These are phyloP conservation scores for Austroboletus novae-zelandiae DNA, from an alignment of 1,284 basidiomycete genomes.

Conservation along the genomic window DNA sequence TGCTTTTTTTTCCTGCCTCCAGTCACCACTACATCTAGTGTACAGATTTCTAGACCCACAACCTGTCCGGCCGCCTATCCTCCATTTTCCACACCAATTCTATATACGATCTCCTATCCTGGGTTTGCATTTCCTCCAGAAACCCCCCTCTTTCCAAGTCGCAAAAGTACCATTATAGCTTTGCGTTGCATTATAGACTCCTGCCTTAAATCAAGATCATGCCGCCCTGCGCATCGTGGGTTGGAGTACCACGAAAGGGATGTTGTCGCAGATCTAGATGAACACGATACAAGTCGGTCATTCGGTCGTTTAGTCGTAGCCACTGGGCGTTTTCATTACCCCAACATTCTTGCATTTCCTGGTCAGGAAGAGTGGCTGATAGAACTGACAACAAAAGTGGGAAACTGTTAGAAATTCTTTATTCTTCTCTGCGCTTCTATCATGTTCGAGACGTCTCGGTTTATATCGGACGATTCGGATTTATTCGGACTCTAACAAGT, in stretches of 20 bases:
- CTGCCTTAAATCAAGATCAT: constrained; percentile 40
- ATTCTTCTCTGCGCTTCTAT: no score
- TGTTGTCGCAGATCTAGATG: constrained; percentile 24
- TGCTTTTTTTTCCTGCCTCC: not conserved
- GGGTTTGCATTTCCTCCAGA: constrained; percentile 49
- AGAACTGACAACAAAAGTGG: no score
- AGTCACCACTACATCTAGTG: not conserved
- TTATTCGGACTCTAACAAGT: no score
- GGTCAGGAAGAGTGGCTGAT: constrained; percentile 49
- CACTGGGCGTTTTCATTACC: constrained; percentile 50
- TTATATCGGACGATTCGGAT: no score
- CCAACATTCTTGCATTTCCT: constrained; percentile 42
- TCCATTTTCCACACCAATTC: constrained; percentile 54
- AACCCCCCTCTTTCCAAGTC: constrained; percentile 49
- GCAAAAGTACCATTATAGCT: constrained; percentile 47
- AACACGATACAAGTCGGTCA: constrained; percentile 12
- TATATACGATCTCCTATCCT: constrained; percentile 54
- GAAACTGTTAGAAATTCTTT: no score
- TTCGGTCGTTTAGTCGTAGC: constrained; percentile 57
- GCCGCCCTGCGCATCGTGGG: constrained; percentile 45
- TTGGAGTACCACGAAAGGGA: constrained; percentile 44
- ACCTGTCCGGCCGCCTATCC: constrained; percentile 46
- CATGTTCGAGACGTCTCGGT: no score
- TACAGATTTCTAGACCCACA: constrained; percentile 44
- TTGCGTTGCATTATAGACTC: constrained; percentile 41